Conservation (phyloP, 306 rosid genomes). For the Comarum palustre region DNA sequence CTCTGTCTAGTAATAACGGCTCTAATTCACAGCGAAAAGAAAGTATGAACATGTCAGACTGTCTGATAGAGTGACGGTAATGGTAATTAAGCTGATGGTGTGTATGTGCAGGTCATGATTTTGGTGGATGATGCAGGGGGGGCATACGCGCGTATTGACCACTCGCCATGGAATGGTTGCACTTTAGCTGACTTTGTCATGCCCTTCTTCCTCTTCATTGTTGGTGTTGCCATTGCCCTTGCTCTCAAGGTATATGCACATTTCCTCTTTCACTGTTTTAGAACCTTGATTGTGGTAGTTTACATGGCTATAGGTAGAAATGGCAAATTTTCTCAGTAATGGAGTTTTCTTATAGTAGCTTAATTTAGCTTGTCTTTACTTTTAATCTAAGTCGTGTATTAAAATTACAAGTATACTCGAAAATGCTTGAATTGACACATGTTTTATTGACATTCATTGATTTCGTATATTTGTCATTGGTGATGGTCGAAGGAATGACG, state of each 20-base stretch:
- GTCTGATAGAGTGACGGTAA: neutral
- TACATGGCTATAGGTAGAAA: neutral
- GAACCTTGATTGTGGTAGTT: neutral
- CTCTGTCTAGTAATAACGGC: neutral
- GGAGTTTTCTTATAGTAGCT: neutral
- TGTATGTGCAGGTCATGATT: conserved; percentile 56
- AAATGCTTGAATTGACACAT: too few relatives aligned
- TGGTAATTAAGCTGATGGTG: neutral
- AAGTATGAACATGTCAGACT: neutral
- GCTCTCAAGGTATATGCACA: conserved; percentile 58
- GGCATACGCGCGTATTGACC: conserved; percentile 72
- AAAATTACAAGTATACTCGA: neutral
- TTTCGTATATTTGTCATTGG: neutral
- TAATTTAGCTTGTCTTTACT: neutral
- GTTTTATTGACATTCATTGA: neutral
- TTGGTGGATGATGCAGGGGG: conserved; percentile 86
- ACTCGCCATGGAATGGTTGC: conserved; percentile 95
- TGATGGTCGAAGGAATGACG: neutral
- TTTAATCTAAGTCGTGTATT: neutral
- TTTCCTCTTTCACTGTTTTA: neutral
- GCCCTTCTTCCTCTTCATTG: conserved; percentile 95
- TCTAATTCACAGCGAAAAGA: neutral
- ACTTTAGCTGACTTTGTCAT: conserved; percentile 84
- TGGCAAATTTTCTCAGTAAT: neutral
- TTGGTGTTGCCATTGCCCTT: conserved; percentile 85